Evolutionary conservation across 306 rosid genomes (phyloP), one percentile per base, ranked within the genome.

Genomic region (Hippophae rhamnoides): DNA sequence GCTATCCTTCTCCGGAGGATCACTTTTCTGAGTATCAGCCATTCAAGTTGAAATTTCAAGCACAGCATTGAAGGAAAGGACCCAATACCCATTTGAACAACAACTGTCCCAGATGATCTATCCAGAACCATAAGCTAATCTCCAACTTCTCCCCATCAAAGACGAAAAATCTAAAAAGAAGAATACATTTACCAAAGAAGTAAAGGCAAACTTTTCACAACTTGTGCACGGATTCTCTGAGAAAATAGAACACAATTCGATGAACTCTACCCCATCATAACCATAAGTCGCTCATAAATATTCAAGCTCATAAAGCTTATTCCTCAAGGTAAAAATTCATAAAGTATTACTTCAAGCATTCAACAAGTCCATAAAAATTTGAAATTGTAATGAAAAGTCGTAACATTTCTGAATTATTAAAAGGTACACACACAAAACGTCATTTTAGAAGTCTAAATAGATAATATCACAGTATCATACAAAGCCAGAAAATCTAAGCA

Each of bases 11-110:
- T 85, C 87, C 66, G 70, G 81, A 50, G 58, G 50, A 77, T 78
- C 71, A 46, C 69, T 64, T 76, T 76, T 79, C 69, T 68, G 95
- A 77, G 72, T 72, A 81, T 86, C 95, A 78, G 98, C 92, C 98
- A 90, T 90, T 90, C 84, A 87, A 83, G 89, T 75, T 84, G 85
- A 78, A 79, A 75, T 75, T 56, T 64, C 60, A 72, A 58, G 72
- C 59, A 63, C 65, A 77, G 68, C 73, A 70, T 63, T 72, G 69
- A 70, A 73, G 67, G 70, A 73, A 52, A 66, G 38, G 27, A 77
- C 63, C 79, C 82, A 90, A 76, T 53, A 61, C 82, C 94, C 92
- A 85, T 81, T 79, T 72, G 83, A 90, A 75, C 71, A 77, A 66
- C 73, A 57, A 53, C 72, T 59, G 50, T 60, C 46, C 78, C 81